Conservation (phyloP, 257 asterid species). For the Solanum okadae region DNA sequence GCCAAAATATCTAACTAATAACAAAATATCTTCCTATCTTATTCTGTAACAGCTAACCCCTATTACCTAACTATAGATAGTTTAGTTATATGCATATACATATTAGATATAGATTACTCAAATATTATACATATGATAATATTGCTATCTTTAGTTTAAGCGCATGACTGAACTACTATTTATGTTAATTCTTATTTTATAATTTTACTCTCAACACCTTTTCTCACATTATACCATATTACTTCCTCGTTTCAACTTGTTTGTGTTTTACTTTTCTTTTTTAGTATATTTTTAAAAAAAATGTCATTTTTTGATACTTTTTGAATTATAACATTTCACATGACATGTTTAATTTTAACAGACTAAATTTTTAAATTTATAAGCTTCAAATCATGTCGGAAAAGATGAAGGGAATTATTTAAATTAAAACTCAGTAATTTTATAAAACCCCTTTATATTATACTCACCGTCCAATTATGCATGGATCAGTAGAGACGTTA, state of each 20-base stretch:
- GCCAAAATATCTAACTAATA: neutral
- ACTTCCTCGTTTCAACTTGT: too few relatives aligned
- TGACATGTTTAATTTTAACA: neutral
- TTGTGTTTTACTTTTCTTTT: too few relatives aligned
- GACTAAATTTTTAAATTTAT: too few relatives aligned
- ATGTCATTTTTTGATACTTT: too few relatives aligned
- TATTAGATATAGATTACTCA: neutral
- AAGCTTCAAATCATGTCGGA: neutral
- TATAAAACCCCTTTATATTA: neutral
- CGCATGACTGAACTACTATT: neutral
- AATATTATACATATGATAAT: neutral
- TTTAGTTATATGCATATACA: neutral
- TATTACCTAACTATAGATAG: neutral
- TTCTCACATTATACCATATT: neutral
- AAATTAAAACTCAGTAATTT: neutral
- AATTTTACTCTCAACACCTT: neutral
- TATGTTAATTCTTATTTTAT: too few relatives aligned
- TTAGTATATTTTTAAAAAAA: rapidly evolving
- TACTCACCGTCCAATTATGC: neutral
- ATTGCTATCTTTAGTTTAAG: neutral
- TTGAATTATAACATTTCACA: neutral
- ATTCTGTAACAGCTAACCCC: neutral
- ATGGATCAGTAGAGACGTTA: neutral
- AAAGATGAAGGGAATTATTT: too few relatives aligned
- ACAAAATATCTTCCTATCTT: neutral